Base-by-base conservation (phyloP, 768 basidiomycete genomes). In the Leccinellum albellum region DNA sequence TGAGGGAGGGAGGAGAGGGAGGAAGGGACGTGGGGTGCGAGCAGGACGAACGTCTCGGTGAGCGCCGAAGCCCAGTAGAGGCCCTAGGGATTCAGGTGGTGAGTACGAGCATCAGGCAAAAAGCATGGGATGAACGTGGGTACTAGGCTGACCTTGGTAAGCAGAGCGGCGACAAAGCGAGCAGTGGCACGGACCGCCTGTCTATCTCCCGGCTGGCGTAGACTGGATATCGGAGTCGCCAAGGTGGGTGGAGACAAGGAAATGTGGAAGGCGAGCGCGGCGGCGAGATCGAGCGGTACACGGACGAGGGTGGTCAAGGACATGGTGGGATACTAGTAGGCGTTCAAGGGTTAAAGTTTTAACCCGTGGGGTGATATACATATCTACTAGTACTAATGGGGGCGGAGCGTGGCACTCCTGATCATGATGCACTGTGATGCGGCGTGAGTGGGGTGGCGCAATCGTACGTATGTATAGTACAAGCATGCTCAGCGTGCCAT, bases 191-290 rank as follows among this genome's bases (percentile, higher is more conserved):
- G 7, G 15, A 53, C 32, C n/a, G 59, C 4, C 61, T 48, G 24
- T 74, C 74, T 28, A 76, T 70, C 23, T 76, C 10, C 17, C 6
- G 29, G 15, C 3, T 6, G 32, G 29, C 24, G 47, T 14, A 28
- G 1, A 21, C 29, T 23, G 3, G 50, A 13, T 12, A 40, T 20
- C 3, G 48, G 10, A 1, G 44, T 32, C 21, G 20, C 12, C 15
- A 51, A 4, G 1, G 37, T 60, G 48, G 59, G 82, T 40, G 82
- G 78, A 2, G 82, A 82, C 32, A 74, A 68, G 21, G 78, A 73
- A 28, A 74, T 66, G 29, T 80, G 79, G 15, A 82, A 64, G 26
- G 76, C 78, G 48, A 76, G 54, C 63, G 77, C 77, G 17, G 77
- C 73, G 17, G 75, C 66, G 35, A 81, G 62, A 45, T 77, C 72